Base-by-base conservation (phyloP, 495 filamentous ascomycete genomes). In the Cladorrhinum samala region DNA sequence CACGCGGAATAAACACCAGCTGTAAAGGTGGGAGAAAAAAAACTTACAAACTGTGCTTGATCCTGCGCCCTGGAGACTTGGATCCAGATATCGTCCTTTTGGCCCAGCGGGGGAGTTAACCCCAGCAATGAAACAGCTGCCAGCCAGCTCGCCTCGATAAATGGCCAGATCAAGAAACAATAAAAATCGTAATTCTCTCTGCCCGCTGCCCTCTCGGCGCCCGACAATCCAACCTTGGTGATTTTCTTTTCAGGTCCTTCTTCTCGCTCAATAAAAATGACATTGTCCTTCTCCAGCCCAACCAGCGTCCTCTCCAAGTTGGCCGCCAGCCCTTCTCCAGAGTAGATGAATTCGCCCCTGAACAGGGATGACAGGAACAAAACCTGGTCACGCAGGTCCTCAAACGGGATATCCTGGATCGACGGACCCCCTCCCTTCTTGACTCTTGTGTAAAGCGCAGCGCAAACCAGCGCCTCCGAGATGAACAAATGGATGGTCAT, bases 401-500 rank as follows among this genome's bases (percentile, higher is more conserved):
- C 63, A 67, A 88, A 93, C 0, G 83, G 72, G 14, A 96, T 89
- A 13, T 86, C 78, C 61, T 96, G 91, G 40, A 85, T 80, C 0
- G 84, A 76, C 0, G 87, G 86, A 0, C 87, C 89, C 16, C 92
- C 91, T 17, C 93, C 92, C 59, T 83, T 81, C 68, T 97, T 98
- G 33, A 96, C 84, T 33, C 82, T 77, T 0, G 86, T 91, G 67
- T 97, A 96, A 76, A 98, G 85, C 23, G 86, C 87, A 14, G 85
- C 88, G 16, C 86, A 90, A 2, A 98, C 87, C 1, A 97, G 75
- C 0, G 92, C 87, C 56, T 96, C 89, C 1, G 87, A 85, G 49
- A 97, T 91, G 66, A 98, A 98, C 2, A 98, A 81, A 63, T 98
- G 93, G 48, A 98, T 98, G 1, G 91, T 94, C 92, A 96, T 96